Base-by-base conservation (phyloP, 148 eudicot genomes). In the Agrostemma githago region DNA sequence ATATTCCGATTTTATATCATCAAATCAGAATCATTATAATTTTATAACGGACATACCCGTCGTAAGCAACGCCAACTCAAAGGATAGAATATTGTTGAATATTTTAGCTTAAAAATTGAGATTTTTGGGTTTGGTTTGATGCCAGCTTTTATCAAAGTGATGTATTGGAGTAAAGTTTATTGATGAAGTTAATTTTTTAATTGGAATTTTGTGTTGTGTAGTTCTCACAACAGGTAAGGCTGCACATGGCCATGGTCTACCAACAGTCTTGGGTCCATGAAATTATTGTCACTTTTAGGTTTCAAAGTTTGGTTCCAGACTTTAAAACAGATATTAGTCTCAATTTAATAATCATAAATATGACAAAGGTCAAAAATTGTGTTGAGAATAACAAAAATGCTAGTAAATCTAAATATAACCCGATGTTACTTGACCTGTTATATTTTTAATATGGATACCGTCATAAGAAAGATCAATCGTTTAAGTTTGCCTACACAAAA, bases 181-280 rank as follows among this genome's bases (percentile, higher is more conserved):
- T 51, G 56, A 51, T 51, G 56, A 51, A 10, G 16, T 10, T 51
- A 51, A 51, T 51, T 10, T 51, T 51, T 6, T 51, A 51, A 51
- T 74, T 74, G 77, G 81, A 73, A 73, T 51, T 48, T 68, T 67
- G 73, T 73, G 81, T 62, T 60, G 16, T 68, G 74, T 66, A 60
- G 73, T 68, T 73, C 63, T 51, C 11, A 73, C 39, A 72, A 67
- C 81, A 78, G 81, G 81, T 78, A 78, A 73, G 68, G 73, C 2
- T 67, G 80, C 81, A 79, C 81, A 79, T 79, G 81, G 77, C 74
- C 43, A 73, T 79, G 81, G 77, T 79, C 43, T 62, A 58, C 62
- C 38, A 73, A 73, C 73, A 64, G 48, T 46, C 68, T 46, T 39
- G 56, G 60, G 75, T 73, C 77, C 68, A 74, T 67, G 16, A 59